These are phyloP conservation scores for Zoysia japonica DNA, from an alignment of 176 grass and related monocot genomes.

Conservation along the genomic window DNA sequence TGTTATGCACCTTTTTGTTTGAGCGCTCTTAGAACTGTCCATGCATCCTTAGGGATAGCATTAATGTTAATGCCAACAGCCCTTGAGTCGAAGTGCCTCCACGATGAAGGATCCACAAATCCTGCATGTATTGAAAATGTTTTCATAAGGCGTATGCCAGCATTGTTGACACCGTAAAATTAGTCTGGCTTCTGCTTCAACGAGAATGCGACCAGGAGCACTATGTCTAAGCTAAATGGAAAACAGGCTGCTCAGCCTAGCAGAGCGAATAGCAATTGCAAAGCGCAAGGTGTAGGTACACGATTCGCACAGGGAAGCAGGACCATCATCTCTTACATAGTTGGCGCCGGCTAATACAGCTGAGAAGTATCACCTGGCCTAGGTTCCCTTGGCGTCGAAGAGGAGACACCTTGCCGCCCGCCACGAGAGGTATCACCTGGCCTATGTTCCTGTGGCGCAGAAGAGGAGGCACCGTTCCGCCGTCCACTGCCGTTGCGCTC, in stretches of 20 bases:
- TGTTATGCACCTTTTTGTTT: constrained; percentile 49
- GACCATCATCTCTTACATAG: too few relatives aligned
- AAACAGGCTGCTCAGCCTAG: too few relatives aligned
- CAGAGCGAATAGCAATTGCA: too few relatives aligned
- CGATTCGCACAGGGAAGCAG: too few relatives aligned
- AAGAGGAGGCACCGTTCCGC: constrained; percentile 9
- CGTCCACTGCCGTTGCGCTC: neutral
- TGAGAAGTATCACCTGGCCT: too few relatives aligned
- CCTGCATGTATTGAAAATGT: constrained; percentile 43
- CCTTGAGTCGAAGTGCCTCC: constrained; percentile 66
- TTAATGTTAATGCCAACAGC: constrained; percentile 46
- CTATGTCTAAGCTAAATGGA: too few relatives aligned
- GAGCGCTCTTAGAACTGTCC: constrained; percentile 55
- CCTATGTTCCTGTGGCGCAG: neutral
- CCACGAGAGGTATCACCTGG: constrained; percentile 47
- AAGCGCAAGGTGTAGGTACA: too few relatives aligned
- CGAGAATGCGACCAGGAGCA: too few relatives aligned
- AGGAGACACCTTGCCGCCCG: too few relatives aligned
- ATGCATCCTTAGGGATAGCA: constrained; percentile 48
- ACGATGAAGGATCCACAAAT: constrained; percentile 57
- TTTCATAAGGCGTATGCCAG: too few relatives aligned
- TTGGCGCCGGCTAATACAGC: too few relatives aligned
- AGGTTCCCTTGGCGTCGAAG: too few relatives aligned
- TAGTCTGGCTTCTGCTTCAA: neutral
- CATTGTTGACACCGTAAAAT: neutral